phyloP scores from a whole-genome alignment of 1,284 basidiomycete genomes.

The Porogramme epimiltina region DNA sequence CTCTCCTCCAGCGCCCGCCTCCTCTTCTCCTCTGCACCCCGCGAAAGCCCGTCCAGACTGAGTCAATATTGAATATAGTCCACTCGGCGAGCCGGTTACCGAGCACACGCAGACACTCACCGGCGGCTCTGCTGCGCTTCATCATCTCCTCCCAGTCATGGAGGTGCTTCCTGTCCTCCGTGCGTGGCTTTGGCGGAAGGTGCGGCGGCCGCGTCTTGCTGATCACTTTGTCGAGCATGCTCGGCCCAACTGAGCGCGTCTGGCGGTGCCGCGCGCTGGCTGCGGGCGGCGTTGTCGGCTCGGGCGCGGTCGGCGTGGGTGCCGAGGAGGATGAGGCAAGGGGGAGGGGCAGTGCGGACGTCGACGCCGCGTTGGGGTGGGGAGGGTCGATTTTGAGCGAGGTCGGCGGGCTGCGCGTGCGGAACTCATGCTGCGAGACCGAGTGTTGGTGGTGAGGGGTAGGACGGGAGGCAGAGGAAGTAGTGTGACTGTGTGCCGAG shows the following conservation, averaged over 20 bases:
- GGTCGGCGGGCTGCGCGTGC: constrained; percentile 11
- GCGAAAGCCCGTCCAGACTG: constrained; percentile 16
- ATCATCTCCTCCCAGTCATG: constrained; percentile 94
- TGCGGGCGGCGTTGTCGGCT: constrained; percentile 14
- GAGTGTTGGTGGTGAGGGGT: constrained; percentile 10
- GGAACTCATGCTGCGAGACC: constrained; percentile 12
- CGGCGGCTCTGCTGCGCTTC: constrained; percentile 73
- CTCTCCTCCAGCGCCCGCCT: constrained; percentile 65
- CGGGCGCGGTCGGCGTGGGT: constrained; percentile 22
- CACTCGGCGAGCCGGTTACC: not conserved
- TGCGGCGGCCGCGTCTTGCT: constrained; percentile 81
- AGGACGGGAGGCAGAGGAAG: not conserved
- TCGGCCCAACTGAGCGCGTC: constrained; percentile 62
- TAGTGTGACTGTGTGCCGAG: not conserved
- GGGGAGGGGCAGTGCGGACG: constrained; percentile 29
- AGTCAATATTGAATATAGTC: constrained; percentile 18
- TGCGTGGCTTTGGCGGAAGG: constrained; percentile 81
- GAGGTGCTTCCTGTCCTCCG: constrained; percentile 85
- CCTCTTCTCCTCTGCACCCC: constrained; percentile 65
- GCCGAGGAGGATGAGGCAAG: constrained; percentile 23
- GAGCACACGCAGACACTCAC: constrained; percentile 44
- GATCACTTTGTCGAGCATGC: constrained; percentile 70
- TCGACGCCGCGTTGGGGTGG: constrained; percentile 19
- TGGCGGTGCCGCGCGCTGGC: constrained; percentile 40
- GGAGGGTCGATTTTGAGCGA: constrained; percentile 17